phyloP scores from a whole-genome alignment of 1,284 basidiomycete genomes.

The Malassezia yamatoensis region DNA sequence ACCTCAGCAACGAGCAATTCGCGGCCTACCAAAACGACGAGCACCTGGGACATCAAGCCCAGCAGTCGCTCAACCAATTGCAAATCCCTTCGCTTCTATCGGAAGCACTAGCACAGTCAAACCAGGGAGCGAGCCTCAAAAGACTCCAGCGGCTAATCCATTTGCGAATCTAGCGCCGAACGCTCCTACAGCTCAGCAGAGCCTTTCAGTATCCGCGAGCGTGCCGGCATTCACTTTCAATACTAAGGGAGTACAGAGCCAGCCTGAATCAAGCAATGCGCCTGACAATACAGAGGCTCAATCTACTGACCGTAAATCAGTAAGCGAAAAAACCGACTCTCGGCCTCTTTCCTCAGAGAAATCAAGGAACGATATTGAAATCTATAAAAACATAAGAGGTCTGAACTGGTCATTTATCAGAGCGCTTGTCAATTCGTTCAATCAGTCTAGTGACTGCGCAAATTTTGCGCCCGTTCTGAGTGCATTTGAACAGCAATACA shows the following conservation, averaged over 20 bases:
- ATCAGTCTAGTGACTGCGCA: constrained; percentile 8
- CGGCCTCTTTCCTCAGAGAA: not conserved
- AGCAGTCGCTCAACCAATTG: not conserved
- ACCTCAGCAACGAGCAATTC: constrained; percentile 6
- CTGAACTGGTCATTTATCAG: constrained; percentile 15
- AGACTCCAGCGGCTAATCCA: not conserved
- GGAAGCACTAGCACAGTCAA: not conserved
- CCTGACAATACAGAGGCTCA: too few species aligned
- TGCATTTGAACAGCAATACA: not conserved
- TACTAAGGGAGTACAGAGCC: too few species aligned
- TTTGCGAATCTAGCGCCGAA: not conserved
- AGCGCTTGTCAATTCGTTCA: constrained; percentile 2
- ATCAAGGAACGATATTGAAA: not conserved
- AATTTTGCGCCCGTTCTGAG: not conserved
- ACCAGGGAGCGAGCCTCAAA: not conserved
- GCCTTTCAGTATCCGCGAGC: too few species aligned
- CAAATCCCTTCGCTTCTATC: constrained; percentile 9
- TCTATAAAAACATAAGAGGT: constrained; percentile 9
- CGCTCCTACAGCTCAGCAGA: not conserved
- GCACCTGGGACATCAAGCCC: not conserved
- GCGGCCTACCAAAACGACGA: constrained; percentile 15
- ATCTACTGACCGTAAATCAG: too few species aligned
- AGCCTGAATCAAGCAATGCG: too few species aligned
- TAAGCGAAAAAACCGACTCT: too few species aligned
- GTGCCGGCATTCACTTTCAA: too few species aligned